These are phyloP conservation scores for Thelonectria rubi DNA, from an alignment of 2,329 filamentous ascomycete genomes.

Conservation along the genomic window DNA sequence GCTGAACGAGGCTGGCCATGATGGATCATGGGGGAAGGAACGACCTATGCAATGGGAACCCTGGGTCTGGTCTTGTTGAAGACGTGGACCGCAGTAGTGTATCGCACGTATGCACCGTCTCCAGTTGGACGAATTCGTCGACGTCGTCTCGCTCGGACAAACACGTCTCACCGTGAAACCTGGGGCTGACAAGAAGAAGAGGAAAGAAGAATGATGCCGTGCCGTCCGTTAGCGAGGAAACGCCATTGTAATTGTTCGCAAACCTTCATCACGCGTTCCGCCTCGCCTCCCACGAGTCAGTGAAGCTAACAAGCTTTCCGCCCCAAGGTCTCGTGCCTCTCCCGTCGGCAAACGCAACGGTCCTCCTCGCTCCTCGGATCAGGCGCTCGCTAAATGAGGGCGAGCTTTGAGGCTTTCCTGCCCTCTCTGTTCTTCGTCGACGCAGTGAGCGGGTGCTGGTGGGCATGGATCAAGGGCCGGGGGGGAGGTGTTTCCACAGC, in stretches of 20 bases:
- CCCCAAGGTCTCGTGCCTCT: neutral
- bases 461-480: neutral
- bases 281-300: neutral
- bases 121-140: no score
- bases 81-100: no score
- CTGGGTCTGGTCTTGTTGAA: neutral
- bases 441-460: no score
- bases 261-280: no score
- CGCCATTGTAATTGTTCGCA: neutral
- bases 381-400: neutral
- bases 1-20: neutral
- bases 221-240: neutral
- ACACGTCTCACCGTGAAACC: no score
- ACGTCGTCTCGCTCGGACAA: no score
- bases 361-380: neutral
- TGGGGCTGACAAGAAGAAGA: no score
- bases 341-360: neutral
- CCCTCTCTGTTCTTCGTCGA: no score
- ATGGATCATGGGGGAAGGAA: neutral
- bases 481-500: slow-evolving; percentile 7
- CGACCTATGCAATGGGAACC: neutral
- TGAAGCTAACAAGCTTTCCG: neutral
- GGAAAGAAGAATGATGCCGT: neutral
- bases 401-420: neutral
- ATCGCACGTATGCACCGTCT: no score